Percentiles rank a stretch among this genome's conserved stretches.
Evolutionary conservation across 148 eudicot genomes (phyloP).

Genomic region (Bassia scoparia): DNA sequence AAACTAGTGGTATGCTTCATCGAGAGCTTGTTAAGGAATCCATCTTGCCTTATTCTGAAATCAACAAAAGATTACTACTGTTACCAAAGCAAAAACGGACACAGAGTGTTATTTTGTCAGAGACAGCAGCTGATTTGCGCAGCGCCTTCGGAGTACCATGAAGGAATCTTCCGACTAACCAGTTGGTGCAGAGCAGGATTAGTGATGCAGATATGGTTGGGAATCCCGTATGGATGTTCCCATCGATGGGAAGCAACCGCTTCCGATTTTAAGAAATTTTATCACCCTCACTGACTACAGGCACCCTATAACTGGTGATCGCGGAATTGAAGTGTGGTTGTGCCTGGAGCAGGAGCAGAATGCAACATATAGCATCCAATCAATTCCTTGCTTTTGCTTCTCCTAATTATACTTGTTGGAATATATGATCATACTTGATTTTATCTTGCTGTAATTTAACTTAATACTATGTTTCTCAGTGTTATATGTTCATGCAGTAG

Average conservation of each 20-base stretch:
- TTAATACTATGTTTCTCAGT: no score
- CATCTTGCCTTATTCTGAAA: no score
- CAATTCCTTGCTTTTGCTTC: conserved; percentile 22
- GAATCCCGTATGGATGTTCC: background rate
- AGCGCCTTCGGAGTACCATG: background rate
- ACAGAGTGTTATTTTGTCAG: background rate
- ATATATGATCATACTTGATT: no score
- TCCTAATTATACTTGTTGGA: no score
- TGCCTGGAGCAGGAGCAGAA: conserved; percentile 1
- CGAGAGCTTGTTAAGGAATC: no score
- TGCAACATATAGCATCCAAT: background rate
- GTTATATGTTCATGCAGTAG: no score
- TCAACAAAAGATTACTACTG: no score
- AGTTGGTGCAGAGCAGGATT: conserved; percentile 16
- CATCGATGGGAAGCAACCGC: background rate
- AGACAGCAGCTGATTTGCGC: background rate
- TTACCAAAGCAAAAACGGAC: background rate
- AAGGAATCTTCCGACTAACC: background rate
- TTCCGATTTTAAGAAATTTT: conserved; percentile 1
- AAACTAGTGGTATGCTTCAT: no score
- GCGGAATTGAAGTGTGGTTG: conserved; percentile 21
- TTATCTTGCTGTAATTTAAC: no score
- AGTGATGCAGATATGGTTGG: conserved; percentile 13
- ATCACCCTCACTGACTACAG: conserved; percentile 14
- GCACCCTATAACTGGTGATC: background rate